Evolutionary conservation across 1,284 basidiomycete genomes (phyloP).

Genomic region (Fomitopsis betulina): DNA sequence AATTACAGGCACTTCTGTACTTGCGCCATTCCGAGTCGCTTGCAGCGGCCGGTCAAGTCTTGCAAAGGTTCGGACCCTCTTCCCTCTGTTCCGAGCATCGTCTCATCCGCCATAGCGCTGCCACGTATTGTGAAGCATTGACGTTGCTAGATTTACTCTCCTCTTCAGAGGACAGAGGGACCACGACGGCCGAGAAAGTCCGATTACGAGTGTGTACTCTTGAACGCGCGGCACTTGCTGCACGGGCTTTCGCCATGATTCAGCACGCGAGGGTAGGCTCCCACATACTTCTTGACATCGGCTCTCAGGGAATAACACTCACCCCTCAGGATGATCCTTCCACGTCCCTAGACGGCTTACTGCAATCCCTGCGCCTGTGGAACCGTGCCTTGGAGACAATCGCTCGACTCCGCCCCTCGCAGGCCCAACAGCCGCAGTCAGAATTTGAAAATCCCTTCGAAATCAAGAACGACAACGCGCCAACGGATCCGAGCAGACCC

Average conservation of each 20-base stretch:
- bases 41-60: conserved; percentile 55
- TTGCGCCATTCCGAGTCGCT: conserved; percentile 67
- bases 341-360: conserved; percentile 53
- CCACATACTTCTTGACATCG: background rate
- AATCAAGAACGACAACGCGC: conserved; percentile 26
- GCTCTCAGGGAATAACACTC: background rate
- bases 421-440: conserved; percentile 25
- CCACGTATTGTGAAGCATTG: conserved; percentile 54
- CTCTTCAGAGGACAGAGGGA: conserved; percentile 41
- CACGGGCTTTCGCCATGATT: conserved; percentile 62
- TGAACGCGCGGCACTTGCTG: conserved; percentile 70
- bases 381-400: conserved; percentile 75
- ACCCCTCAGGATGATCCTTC: conserved; percentile 59
- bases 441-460: conserved; percentile 58
- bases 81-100: no score
- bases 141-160: conserved; percentile 36
- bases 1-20: conserved; percentile 50
- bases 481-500: conserved; percentile 8
- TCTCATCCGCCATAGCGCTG: background rate
- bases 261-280: conserved; percentile 57
- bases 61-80: conserved; percentile 48
- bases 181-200: conserved; percentile 34
- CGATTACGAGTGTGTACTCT: conserved; percentile 52
- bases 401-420: conserved; percentile 48
- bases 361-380: conserved; percentile 76